Evolutionary conservation across 495 filamentous ascomycete genomes (phyloP).

Genomic region (Tetracladium marchalianum): DNA sequence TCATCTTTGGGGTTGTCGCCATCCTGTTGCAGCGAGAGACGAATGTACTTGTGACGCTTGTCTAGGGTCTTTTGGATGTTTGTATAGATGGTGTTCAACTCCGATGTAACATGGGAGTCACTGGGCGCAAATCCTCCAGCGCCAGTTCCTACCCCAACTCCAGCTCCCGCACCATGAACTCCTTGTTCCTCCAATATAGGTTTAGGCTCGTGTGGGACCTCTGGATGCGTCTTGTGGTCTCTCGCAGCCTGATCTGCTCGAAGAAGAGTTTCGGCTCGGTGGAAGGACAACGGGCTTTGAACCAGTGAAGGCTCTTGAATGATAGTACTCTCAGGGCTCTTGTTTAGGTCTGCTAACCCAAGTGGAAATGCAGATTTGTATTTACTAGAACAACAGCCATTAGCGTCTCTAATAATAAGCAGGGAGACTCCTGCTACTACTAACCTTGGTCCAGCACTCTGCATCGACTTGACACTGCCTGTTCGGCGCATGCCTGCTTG

Average conservation of each 20-base stretch:
- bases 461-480: conserved; percentile 30
- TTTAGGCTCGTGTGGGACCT: conserved; percentile 38
- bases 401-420: background rate
- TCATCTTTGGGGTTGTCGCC: conserved; percentile 82
- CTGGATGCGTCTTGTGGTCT: conserved; percentile 33
- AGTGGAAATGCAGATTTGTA: conserved; percentile 21
- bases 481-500: conserved; percentile 21
- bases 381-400: conserved; percentile 11
- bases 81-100: conserved; percentile 73
- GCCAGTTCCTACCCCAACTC: conserved; percentile 33
- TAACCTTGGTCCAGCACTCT: conserved; percentile 13
- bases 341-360: conserved; percentile 20
- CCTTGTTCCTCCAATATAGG: conserved; percentile 34
- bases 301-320: conserved; percentile 19
- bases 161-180: conserved; percentile 40
- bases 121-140: conserved; percentile 36
- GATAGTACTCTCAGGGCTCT: conserved; percentile 19
- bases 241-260: conserved; percentile 35
- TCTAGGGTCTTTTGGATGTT: conserved; percentile 79
- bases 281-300: conserved; percentile 8
- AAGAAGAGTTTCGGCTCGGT: conserved; percentile 23
- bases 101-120: conserved; percentile 65
- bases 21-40: conserved; percentile 71
- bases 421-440: background rate
- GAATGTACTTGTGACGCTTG: conserved; percentile 80